These are phyloP conservation scores for Tympanopsis confertula DNA, from an alignment of 2,329 filamentous ascomycete genomes.

Conservation along the genomic window DNA sequence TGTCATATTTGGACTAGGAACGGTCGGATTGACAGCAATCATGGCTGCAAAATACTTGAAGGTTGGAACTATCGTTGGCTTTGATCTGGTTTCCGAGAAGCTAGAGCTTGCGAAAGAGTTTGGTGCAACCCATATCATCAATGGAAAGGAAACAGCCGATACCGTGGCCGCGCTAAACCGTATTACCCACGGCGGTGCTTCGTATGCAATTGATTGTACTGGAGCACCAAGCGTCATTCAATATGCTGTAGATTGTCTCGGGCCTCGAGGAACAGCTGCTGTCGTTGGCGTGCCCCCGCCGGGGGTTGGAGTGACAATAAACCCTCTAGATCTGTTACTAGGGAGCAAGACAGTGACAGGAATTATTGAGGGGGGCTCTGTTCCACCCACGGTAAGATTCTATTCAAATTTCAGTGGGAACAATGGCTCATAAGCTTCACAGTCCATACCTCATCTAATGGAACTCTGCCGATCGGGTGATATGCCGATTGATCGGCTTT, in stretches of 20 bases:
- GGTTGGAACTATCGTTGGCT: slow-evolving; percentile 24
- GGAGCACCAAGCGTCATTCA: slow-evolving; percentile 15
- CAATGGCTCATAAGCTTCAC: too few relatives aligned
- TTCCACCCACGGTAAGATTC: too few relatives aligned
- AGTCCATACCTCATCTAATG: too few relatives aligned
- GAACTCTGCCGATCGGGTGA: too few relatives aligned
- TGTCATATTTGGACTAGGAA: slow-evolving; percentile 24
- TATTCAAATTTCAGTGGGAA: too few relatives aligned
- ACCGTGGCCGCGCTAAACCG: slow-evolving; percentile 14
- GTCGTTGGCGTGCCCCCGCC: slow-evolving; percentile 17
- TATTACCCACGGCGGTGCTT: slow-evolving; percentile 13
- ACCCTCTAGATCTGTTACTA: slow-evolving; percentile 12
- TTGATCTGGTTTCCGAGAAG: slow-evolving; percentile 27
- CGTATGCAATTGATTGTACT: slow-evolving; percentile 17
- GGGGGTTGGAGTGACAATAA: slow-evolving; percentile 11
- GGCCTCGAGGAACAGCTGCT: slow-evolving; percentile 15
- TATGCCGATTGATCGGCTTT: too few relatives aligned
- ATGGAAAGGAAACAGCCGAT: slow-evolving; percentile 14
- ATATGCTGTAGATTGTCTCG: slow-evolving; percentile 14
- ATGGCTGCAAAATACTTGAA: slow-evolving; percentile 20
- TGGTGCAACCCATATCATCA: slow-evolving; percentile 28
- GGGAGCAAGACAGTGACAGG: slow-evolving; percentile 16
- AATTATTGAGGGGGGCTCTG: slow-evolving; percentile 16
- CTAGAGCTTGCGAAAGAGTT: slow-evolving; percentile 27
- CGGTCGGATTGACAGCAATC: slow-evolving; percentile 24